Conservation (phyloP, 495 filamentous ascomycete species). For the Penicillium roqueforti region DNA sequence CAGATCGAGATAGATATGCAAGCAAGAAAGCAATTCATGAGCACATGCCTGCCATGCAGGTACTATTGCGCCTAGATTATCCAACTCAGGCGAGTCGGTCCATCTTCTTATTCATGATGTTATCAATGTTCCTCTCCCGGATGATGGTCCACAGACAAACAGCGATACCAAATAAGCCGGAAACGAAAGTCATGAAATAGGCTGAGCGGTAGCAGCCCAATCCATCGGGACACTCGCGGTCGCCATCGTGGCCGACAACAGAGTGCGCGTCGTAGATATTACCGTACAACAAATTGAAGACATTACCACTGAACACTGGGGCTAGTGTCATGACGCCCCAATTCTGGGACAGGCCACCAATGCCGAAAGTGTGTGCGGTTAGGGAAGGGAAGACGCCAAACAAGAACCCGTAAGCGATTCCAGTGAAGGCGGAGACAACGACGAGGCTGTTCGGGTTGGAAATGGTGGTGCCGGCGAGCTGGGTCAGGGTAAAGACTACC, state of each 20-base stretch:
- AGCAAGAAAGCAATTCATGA: background rate
- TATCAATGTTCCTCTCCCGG: slow-evolving; percentile 51
- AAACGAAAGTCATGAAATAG: slow-evolving; percentile 76
- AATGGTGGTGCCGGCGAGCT: slow-evolving; percentile 74
- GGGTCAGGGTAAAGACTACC: slow-evolving; percentile 72
- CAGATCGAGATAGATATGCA: background rate
- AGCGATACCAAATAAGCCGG: slow-evolving; percentile 63
- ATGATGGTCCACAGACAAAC: slow-evolving; percentile 75
- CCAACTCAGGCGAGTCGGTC: slow-evolving; percentile 32
- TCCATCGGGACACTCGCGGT: slow-evolving; percentile 72
- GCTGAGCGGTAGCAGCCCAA: slow-evolving; percentile 75
- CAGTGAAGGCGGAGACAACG: slow-evolving; percentile 76
- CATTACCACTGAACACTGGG: slow-evolving; percentile 77
- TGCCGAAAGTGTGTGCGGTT: slow-evolving; percentile 86
- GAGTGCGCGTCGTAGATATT: slow-evolving; percentile 76
- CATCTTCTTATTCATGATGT: slow-evolving; percentile 26
- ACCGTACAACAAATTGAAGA: slow-evolving; percentile 86
- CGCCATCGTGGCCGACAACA: slow-evolving; percentile 60
- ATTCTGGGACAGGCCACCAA: slow-evolving; percentile 81
- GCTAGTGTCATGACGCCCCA: slow-evolving; percentile 93
- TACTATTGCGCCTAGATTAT: background rate
- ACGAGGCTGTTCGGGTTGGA: slow-evolving; percentile 73
- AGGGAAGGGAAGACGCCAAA: slow-evolving; percentile 95
- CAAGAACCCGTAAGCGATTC: slow-evolving; percentile 86
- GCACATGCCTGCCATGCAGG: background rate